Evolutionary conservation across 2,329 filamentous ascomycete species (phyloP).

Genomic region (Nectriaceae sp.): DNA sequence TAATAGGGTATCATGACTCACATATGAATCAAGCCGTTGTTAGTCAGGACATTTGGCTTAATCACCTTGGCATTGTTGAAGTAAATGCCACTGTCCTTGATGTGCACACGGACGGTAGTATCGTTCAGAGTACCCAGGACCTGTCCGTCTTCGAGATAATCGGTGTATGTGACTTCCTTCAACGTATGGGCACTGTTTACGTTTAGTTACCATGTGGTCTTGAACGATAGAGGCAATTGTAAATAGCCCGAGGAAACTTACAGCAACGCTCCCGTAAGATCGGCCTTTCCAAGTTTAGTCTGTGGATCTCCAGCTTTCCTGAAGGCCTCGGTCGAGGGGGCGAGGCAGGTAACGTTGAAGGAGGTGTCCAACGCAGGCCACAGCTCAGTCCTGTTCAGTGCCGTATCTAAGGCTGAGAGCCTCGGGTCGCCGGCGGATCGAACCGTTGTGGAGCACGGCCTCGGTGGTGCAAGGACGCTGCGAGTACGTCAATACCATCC

Average conservation of each 20-base stretch:
- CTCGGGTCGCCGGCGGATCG: slow-evolving; percentile 6
- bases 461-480: slow-evolving; percentile 18
- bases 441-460: slow-evolving; percentile 17
- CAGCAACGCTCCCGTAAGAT: slow-evolving; percentile 12
- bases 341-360: slow-evolving; percentile 23
- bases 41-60: slow-evolving; percentile 20
- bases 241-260: slow-evolving; percentile 4
- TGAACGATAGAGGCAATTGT: too few relatives aligned
- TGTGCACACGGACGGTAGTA: slow-evolving; percentile 11
- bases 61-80: slow-evolving; percentile 27
- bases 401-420: slow-evolving; percentile 13
- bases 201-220: neutral
- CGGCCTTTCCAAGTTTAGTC: slow-evolving; percentile 5
- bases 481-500: neutral
- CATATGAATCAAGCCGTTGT: slow-evolving; percentile 25
- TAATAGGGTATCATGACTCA: too few relatives aligned
- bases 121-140: slow-evolving; percentile 18
- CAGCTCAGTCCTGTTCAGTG: slow-evolving; percentile 14
- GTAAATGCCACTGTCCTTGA: slow-evolving; percentile 18
- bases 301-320: slow-evolving; percentile 17
- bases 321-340: slow-evolving; percentile 18
- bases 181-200: slow-evolving; percentile 17
- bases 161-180: slow-evolving; percentile 20
- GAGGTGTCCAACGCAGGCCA: slow-evolving; percentile 18
- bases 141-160: slow-evolving; percentile 16